These are phyloP conservation scores for Hypholoma sublateritium DNA, from an alignment of 768 basidiomycete genomes.

Conservation along the genomic window DNA sequence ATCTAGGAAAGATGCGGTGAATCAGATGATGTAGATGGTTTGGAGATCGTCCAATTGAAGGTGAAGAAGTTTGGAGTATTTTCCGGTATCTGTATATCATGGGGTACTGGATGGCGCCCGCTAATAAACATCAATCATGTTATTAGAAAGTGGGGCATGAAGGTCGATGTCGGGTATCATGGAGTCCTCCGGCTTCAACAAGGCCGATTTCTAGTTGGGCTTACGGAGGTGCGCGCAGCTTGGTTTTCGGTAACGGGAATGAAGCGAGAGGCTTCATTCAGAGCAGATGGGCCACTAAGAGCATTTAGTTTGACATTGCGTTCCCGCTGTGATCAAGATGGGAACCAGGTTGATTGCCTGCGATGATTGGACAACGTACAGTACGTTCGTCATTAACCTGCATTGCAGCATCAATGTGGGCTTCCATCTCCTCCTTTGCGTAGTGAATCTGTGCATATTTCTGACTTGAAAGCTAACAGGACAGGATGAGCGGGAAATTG, in stretches of 20 bases:
- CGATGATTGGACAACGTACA: slow-evolving; percentile 12
- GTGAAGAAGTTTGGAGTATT: too few species aligned
- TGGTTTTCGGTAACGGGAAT: slow-evolving; percentile 3
- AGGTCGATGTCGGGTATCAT: neutral
- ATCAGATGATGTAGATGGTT: too few species aligned
- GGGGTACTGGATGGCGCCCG: too few species aligned
- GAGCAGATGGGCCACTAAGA: slow-evolving; percentile 14
- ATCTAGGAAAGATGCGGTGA: too few species aligned
- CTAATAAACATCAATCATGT: too few species aligned
- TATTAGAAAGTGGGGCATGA: too few species aligned
- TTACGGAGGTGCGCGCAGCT: neutral
- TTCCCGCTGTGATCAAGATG: slow-evolving; percentile 8
- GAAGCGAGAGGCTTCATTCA: slow-evolving; percentile 3
- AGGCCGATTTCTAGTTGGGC: neutral
- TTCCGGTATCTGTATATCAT: too few species aligned
- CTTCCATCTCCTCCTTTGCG: slow-evolving; percentile 20
- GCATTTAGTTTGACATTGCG: slow-evolving; percentile 20
- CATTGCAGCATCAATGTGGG: slow-evolving; percentile 21
- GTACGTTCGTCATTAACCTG: slow-evolving; percentile 22
- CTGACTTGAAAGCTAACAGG: slow-evolving; percentile 15
- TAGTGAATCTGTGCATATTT: slow-evolving; percentile 20
- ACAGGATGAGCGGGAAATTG: neutral
- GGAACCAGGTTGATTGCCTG: neutral
- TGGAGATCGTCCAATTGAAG: too few species aligned
- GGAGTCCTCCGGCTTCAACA: neutral